Conservation (phyloP, 1,284 basidiomycete species). For the Heliocybe sulcata region DNA sequence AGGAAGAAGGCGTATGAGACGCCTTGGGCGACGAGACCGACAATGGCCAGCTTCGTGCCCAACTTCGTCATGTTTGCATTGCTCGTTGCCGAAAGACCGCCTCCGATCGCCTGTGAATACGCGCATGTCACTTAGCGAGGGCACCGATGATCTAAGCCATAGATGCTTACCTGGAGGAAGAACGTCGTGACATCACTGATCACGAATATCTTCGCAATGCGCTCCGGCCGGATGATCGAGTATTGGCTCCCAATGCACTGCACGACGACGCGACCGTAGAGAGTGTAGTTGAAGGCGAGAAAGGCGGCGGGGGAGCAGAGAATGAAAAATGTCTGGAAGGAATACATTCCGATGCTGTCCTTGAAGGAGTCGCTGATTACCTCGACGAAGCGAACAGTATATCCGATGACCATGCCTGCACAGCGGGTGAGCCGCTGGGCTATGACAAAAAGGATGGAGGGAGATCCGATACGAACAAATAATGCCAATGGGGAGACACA, state of each 20-base stretch:
- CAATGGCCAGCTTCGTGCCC: constrained; percentile 2
- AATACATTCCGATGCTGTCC: constrained; percentile 1
- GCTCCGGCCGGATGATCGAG: constrained; percentile 2
- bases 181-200: constrained; percentile 7
- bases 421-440: not conserved
- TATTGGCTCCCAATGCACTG: not conserved
- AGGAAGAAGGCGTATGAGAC: constrained; percentile 8
- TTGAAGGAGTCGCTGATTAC: no score
- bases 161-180: constrained; percentile 4
- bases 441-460: no score
- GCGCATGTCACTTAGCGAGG: not conserved
- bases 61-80: not conserved
- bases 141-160: not conserved
- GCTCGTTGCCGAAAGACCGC: not conserved
- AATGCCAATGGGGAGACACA: constrained; percentile 10
- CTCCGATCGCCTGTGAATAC: constrained; percentile 1
- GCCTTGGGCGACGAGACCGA: constrained; percentile 8
- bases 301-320: constrained; percentile 6
- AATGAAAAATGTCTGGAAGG: constrained; percentile 4
- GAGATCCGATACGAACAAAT: constrained; percentile 2
- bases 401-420: not conserved
- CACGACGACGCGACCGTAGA: constrained; percentile 3
- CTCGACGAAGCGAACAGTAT: not conserved
- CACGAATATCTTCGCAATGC: constrained; percentile 4
- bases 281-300: constrained; percentile 8